These are phyloP conservation scores for Vicia faba DNA, from an alignment of 306 rosid genomes.

Conservation along the genomic window DNA sequence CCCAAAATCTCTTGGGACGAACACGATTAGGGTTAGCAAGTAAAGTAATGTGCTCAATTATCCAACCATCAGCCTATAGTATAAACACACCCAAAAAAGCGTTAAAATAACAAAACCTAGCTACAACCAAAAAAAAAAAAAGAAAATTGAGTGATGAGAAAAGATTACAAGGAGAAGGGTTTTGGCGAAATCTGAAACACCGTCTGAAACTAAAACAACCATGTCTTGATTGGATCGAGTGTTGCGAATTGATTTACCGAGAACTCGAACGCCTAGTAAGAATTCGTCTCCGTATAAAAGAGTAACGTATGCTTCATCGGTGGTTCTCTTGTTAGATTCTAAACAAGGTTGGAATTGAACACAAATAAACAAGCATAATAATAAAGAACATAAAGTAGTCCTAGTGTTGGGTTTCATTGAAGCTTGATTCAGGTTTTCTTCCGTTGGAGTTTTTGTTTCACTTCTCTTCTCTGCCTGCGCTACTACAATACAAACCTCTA, in stretches of 20 bases:
- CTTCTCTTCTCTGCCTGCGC: too few relatives aligned
- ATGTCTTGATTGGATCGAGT: constrained; percentile 82
- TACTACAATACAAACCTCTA: too few relatives aligned
- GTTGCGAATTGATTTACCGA: constrained; percentile 88
- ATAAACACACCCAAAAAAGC: constrained; percentile 25
- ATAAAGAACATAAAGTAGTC: background rate
- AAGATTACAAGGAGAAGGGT: constrained; percentile 66
- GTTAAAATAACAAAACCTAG: constrained; percentile 3
- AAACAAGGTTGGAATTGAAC: constrained; percentile 46
- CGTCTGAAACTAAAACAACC: constrained; percentile 95
- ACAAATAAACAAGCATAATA: constrained; percentile 23
- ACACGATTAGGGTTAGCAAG: constrained; percentile 94
- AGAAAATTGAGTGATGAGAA: background rate
- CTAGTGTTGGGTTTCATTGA: constrained; percentile 41
- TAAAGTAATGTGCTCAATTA: constrained; percentile 83
- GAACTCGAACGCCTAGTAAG: constrained; percentile 89
- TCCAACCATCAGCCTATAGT: constrained; percentile 94
- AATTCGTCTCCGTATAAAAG: constrained; percentile 96
- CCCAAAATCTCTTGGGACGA: constrained; percentile 95
- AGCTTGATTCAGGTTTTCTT: background rate
- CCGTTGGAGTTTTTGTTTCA: background rate
- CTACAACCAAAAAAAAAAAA: background rate
- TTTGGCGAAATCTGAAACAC: constrained; percentile 84
- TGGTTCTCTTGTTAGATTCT: constrained; percentile 49
- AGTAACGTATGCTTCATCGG: constrained; percentile 82